Evolutionary conservation across 2,329 filamentous ascomycete species (phyloP).

Genomic region (Colletotrichum tofieldiae): DNA sequence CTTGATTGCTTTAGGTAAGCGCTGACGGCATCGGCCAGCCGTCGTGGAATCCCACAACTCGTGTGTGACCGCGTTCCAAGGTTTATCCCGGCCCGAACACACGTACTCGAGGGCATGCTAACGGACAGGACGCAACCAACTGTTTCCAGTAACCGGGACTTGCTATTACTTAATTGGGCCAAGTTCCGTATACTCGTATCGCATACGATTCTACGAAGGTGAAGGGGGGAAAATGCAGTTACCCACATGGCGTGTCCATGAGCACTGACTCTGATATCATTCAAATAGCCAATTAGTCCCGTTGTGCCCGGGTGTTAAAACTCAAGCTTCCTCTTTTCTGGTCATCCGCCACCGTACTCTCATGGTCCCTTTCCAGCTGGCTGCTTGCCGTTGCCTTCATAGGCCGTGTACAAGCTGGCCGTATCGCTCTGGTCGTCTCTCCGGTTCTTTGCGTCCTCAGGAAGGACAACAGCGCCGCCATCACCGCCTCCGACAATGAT

Average conservation of each 20-base stretch:
- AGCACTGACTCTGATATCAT: neutral
- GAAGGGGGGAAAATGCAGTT: neutral
- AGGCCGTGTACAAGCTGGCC: conserved; percentile 49
- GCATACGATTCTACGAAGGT: neutral
- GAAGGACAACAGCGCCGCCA: conserved; percentile 48
- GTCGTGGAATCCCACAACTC: neutral
- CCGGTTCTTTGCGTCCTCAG: conserved; percentile 45
- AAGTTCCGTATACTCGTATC: neutral
- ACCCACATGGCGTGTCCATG: conserved; percentile 6
- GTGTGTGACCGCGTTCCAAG: conserved; percentile 7
- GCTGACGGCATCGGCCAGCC: neutral
- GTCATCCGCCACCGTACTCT: neutral
- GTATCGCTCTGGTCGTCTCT: conserved; percentile 44
- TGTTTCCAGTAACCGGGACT: neutral
- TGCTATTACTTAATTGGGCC: conserved; percentile 9
- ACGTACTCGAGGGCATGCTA: neutral
- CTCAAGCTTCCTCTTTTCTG: neutral
- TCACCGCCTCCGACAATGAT: conserved; percentile 80
- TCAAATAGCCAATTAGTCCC: neutral
- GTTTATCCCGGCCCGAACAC: neutral
- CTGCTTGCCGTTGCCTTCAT: conserved; percentile 53
- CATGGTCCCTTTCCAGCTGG: conserved; percentile 42
- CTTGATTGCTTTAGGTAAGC: neutral
- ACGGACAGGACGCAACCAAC: neutral
- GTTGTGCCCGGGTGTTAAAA: neutral